These are phyloP conservation scores for Colletotrichum tropicale DNA, from an alignment of 2,329 filamentous ascomycete genomes.

Conservation along the genomic window DNA sequence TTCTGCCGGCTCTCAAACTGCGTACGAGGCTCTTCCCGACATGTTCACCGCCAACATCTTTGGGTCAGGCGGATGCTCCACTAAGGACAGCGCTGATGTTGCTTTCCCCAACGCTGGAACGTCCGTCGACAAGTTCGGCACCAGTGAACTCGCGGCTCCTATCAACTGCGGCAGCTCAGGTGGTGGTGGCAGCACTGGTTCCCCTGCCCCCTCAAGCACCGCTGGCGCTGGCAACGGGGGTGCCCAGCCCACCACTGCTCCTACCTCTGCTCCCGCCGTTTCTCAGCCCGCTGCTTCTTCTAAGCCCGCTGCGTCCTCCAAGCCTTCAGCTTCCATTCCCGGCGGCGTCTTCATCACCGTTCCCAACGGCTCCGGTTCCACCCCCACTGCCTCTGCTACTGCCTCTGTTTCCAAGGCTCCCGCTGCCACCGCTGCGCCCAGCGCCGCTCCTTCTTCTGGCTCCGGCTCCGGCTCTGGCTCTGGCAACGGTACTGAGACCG, in stretches of 20 bases:
- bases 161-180: too few relatives aligned
- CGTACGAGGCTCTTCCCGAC: slow-evolving; percentile 68
- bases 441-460: neutral
- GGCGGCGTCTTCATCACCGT: slow-evolving; percentile 47
- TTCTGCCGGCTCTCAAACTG: slow-evolving; percentile 49
- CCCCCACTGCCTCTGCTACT: slow-evolving; percentile 18
- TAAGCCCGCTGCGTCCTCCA: slow-evolving; percentile 20
- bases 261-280: slow-evolving; percentile 26
- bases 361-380: slow-evolving; percentile 16
- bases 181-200: neutral
- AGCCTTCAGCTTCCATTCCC: slow-evolving; percentile 22
- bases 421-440: slow-evolving; percentile 1
- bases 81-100: too few relatives aligned
- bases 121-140: neutral
- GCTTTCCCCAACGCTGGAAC: neutral
- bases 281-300: slow-evolving; percentile 20
- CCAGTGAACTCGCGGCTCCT: too few relatives aligned
- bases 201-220: rapidly evolving
- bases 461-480: slow-evolving; percentile 11
- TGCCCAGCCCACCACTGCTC: neutral
- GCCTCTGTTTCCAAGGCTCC: slow-evolving; percentile 20
- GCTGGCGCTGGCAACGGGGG: neutral
- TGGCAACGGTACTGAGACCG: slow-evolving; percentile 15
- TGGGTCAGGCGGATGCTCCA: too few relatives aligned
- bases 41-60: slow-evolving; percentile 75